Base-by-base conservation (phyloP, 768 basidiomycete species). In the Kwoniella europaea region DNA sequence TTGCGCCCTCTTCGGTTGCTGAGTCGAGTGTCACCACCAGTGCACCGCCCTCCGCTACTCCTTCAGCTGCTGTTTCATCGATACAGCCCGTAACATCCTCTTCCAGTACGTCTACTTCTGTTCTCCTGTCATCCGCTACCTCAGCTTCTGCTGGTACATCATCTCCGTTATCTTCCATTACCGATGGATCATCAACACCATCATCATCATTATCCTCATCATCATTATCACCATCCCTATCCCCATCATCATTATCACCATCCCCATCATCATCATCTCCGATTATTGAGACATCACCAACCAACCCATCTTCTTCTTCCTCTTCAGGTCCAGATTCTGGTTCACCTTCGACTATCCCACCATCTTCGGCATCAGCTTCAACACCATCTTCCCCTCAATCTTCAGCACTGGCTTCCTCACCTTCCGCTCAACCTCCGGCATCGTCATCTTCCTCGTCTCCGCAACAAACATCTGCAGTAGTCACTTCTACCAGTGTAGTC, bases 221-320 rank as follows among this genome's bases (percentile, higher is more conserved):
- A n/a, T 20, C 60, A 50, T 12, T 27, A 18, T 1, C 27, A 2
- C 46, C 15, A 13, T 27, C 63, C 0, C 44, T 18, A 46, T 29
- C 22, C 3, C 10, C 35, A 3, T 18, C 10, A 2, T 18, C 27
- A 15, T 18, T 16, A 12, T 18, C 24, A 3, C 59, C 41, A 10
- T 16, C 43, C 10, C 61, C 43, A 6, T 7, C 22, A 44, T n/a
- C 41, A 9, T 62, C 41, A 22, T 22, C 61, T n/a, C 42, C 61
- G 15, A 7, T 20, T 10, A 60, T 60, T 35, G 35, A 9, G 9
- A 16, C 29, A 12, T 60, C 35, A 50, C 22, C 42, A 16, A 60
- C 24, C 35, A 60, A 43, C 42, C 58, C 58, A 44, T 9, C 42
- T 65, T 54, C 64, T 44, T 42, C 64, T 54, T 29, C 63, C 24